phyloP scores from a whole-genome alignment of 2,329 filamentous ascomycete genomes.

The Alternaria arbusti region DNA sequence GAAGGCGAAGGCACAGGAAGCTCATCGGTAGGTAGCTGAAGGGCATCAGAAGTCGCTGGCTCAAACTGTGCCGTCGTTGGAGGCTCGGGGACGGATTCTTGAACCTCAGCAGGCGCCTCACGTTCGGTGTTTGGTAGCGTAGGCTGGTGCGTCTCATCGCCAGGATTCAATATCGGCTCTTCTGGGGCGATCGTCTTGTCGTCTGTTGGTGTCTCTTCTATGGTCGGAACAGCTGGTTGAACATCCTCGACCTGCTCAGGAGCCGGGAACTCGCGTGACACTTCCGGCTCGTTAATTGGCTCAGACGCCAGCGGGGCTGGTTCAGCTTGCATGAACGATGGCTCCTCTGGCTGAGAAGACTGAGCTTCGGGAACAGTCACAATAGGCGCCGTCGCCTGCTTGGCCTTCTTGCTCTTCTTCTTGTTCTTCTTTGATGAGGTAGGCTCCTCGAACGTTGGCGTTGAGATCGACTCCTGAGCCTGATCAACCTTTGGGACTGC shows the following conservation, averaged over 20 bases:
- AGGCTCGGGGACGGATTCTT: constrained; percentile 4
- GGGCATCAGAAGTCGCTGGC: constrained; percentile 17
- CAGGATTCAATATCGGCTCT: not conserved
- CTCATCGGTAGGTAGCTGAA: constrained; percentile 7
- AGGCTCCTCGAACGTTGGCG: not conserved
- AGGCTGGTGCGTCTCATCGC: not conserved
- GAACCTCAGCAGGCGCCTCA: not conserved
- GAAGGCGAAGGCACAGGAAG: constrained; percentile 10
- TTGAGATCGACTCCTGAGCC: no score
- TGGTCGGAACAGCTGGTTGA: not conserved
- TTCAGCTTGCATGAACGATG: not conserved
- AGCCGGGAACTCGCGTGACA: not conserved
- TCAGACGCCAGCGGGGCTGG: not conserved
- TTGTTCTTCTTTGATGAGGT: constrained; percentile 22
- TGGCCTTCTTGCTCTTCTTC: constrained; percentile 43
- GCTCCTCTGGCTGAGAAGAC: not conserved
- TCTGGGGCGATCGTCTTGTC: not conserved
- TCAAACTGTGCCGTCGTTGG: not conserved
- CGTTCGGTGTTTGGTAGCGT: not conserved
- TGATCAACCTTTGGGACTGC: not conserved
- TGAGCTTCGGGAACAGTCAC: constrained; percentile 8
- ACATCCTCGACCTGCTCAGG: not conserved
- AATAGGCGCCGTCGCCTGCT: constrained; percentile 23
- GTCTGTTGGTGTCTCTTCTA: no score
- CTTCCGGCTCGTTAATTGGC: not conserved